Base-by-base conservation (phyloP, 139 green algal species). In the Zygnema cylindricum region DNA sequence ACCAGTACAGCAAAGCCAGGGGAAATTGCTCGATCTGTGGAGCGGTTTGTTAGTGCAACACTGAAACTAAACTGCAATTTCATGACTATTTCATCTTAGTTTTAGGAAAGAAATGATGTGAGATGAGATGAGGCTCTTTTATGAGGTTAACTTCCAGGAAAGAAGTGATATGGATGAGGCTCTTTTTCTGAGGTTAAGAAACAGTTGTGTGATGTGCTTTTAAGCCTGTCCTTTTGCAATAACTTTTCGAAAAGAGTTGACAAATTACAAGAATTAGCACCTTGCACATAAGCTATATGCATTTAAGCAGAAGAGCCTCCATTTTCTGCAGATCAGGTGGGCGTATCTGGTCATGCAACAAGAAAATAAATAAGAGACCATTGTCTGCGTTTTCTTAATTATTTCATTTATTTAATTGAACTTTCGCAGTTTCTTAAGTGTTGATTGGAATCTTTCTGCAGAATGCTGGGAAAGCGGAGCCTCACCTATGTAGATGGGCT, bases 1-100 rank as follows among this genome's bases (percentile, higher is more conserved):
- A 84, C 77, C 2, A 84, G 77, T 7, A 84, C 33, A 7, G 77
- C 77, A 69, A 69, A 55, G 3, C 77, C 49, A 22, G 77, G 76
- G 3, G 77, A 84, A 21, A 41, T 84, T 39, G 16, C 41, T 23
- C 2, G 22, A 2, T 21, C 77, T 3, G 77, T 84, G 3, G 7
- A 84, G 33, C 2, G 77, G 77, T 84, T 23, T 84, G 33, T 43
- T 22, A 43, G 35, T 40, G 42, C 73, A 81, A 22, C 43, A 40
- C 21, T 81, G 42, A 40, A 43, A 43, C 21, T 81, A 43, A 21
- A 81, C 22, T 3, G 40, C 77, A 84, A 2, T 49, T 84, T 2
- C 49, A 79, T 79, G 49, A 55, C 71, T 55, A 79, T 79, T 79
- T 7, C 71, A 79, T 30, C 71, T 30, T 7, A 42, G 43, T 30